phyloP scores from a whole-genome alignment of 2,329 filamentous ascomycete species.

The Graphium sp. region DNA sequence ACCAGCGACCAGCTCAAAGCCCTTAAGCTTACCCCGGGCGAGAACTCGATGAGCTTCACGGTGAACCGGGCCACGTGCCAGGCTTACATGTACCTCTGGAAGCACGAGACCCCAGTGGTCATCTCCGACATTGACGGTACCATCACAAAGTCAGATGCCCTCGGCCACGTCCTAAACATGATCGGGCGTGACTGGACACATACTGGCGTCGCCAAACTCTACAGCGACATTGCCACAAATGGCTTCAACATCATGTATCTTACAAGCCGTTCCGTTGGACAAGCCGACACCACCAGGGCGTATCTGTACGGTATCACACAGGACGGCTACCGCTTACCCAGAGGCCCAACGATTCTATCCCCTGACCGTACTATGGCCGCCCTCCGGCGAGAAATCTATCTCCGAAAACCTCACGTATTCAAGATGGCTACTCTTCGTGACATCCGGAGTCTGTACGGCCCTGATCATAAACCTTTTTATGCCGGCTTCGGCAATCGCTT shows the following conservation, averaged over 20 bases:
- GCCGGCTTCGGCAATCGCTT: slow-evolving; percentile 93
- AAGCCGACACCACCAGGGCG: slow-evolving; percentile 75
- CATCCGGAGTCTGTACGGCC: slow-evolving; percentile 74
- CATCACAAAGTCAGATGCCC: slow-evolving; percentile 91
- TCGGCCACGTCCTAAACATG: slow-evolving; percentile 90
- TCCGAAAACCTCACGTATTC: slow-evolving; percentile 95
- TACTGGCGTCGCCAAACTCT: slow-evolving; percentile 87
- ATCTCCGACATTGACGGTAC: slow-evolving; percentile 98
- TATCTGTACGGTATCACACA: slow-evolving; percentile 85
- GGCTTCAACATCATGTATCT: slow-evolving; percentile 99
- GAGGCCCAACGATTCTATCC: slow-evolving; percentile 85
- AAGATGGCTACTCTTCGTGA: slow-evolving; percentile 98
- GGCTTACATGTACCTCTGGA: slow-evolving; percentile 90
- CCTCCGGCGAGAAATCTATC: slow-evolving; percentile 77
- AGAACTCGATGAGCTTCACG: slow-evolving; percentile 88
- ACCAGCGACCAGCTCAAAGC: slow-evolving; percentile 92
- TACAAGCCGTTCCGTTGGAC: slow-evolving; percentile 83
- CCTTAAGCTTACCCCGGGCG: slow-evolving; percentile 65
- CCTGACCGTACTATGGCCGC: slow-evolving; percentile 93
- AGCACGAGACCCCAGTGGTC: slow-evolving; percentile 77
- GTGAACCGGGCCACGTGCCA: slow-evolving; percentile 88
- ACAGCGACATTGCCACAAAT: slow-evolving; percentile 86
- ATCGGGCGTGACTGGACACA: slow-evolving; percentile 98
- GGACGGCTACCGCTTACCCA: slow-evolving; percentile 70
- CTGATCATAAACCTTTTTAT: slow-evolving; percentile 72